Base-by-base conservation (phyloP, 148 eudicot species). In the Rhododendron ferrugineum region DNA sequence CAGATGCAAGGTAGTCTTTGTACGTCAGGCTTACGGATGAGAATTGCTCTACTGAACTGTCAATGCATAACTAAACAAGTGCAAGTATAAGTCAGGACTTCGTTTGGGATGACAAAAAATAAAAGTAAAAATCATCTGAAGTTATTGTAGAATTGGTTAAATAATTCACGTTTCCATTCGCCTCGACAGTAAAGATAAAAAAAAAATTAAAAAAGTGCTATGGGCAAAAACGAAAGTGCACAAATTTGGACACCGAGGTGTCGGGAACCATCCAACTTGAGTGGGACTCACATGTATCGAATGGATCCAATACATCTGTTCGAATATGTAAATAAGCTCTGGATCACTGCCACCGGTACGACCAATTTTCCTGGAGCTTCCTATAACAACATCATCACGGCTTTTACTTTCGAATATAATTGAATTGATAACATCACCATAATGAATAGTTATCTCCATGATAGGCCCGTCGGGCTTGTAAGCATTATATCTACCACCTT, bases 1-100 rank as follows among this genome's bases (percentile, higher is more conserved):
- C 22, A 3, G 0, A 0, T 54, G 22, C 58, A 16, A 0, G 0
- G 22, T 0, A 4, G 6, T 54, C 22, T 0, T 54, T 1, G 20
- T 14, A 54, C 3, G 58, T 54, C 22, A 54, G 5, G 16, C 1
- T 16, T 54, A 54, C 0, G 6, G 58, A 54, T 18, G 58, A 54
- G 58, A 54, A 18, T 3, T 54, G 58, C 58, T 54, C 22, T 54
- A 0, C 1, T 4, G 58, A 54, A 14, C 58, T 54, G 6, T 2
- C 5, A 3, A 54, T 54, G 58, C 6, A 16, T 0, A 54, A 54
- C 60, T 54, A 5, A 18, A 54, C 5, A 54, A 54, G 42, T 40
- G 42, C 42, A 40, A 40, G 42, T 40, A 40, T 40, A 40, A 40
- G 42, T 40, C 1, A 6, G 42, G 7, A 40, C 42, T 40, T 40